phyloP scores from a whole-genome alignment of 2,329 filamentous ascomycete genomes.

The Sarocladium oryzae region DNA sequence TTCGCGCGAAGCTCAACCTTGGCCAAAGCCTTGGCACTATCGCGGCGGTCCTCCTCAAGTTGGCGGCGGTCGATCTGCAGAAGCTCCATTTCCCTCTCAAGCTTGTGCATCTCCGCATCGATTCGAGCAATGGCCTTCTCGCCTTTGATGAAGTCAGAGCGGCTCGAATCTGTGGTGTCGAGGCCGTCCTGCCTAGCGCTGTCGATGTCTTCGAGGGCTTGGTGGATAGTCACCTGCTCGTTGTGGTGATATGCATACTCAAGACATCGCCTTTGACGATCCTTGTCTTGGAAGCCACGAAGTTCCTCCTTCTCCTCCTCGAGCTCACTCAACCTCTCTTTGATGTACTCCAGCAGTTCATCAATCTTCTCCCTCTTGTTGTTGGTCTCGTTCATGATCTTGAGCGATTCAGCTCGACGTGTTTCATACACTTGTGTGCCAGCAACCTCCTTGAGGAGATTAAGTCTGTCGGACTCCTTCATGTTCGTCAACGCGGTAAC shows the following conservation, averaged over 20 bases:
- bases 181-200: constrained; percentile 73
- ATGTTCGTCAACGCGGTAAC: constrained; percentile 96
- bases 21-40: constrained; percentile 71
- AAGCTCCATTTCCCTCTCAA: constrained; percentile 78
- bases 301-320: constrained; percentile 98
- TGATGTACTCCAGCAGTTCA: constrained; percentile 84
- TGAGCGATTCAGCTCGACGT: constrained; percentile 81
- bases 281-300: constrained; percentile 88
- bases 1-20: constrained; percentile 84
- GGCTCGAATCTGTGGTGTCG: constrained; percentile 76
- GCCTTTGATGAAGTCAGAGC: constrained; percentile 66
- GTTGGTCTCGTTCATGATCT: constrained; percentile 95
- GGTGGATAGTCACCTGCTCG: constrained; percentile 73
- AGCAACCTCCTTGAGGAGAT: constrained; percentile 92
- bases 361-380: constrained; percentile 95
- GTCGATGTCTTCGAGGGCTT: constrained; percentile 76
- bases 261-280: constrained; percentile 82
- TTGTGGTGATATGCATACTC: constrained; percentile 93
- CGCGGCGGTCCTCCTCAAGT: constrained; percentile 82
- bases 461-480: constrained; percentile 89
- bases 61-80: constrained; percentile 79
- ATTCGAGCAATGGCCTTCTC: constrained; percentile 74
- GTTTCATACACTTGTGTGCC: constrained; percentile 97
- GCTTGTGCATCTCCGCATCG: constrained; percentile 70
- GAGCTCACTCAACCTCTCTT: constrained; percentile 78